These are phyloP conservation scores for Sanghuangporus weigelae DNA, from an alignment of 1,284 basidiomycete species.

Conservation along the genomic window DNA sequence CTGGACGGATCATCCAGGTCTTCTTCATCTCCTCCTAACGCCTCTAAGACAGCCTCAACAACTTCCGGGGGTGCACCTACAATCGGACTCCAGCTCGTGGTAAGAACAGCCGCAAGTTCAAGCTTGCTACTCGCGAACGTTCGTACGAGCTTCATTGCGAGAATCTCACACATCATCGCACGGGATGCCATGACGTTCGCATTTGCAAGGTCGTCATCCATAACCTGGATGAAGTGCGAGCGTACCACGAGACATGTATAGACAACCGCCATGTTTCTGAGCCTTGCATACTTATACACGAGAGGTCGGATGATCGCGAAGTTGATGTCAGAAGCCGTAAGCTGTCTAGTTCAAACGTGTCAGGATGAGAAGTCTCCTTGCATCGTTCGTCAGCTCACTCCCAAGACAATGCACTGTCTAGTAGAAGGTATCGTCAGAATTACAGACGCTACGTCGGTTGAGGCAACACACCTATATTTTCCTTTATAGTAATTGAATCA, in stretches of 20 bases:
- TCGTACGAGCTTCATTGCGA: conserved; percentile 81
- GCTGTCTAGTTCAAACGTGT: conserved; percentile 44
- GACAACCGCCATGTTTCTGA: conserved; percentile 66
- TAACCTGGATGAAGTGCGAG: conserved; percentile 46
- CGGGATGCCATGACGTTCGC: conserved; percentile 64
- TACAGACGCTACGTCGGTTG: background rate
- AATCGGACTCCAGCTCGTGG: conserved; percentile 75
- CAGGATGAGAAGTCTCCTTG: background rate
- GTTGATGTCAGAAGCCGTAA: conserved; percentile 80
- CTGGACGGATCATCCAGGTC: conserved; percentile 59
- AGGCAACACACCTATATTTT: conserved; percentile 42
- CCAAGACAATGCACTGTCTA: conserved; percentile 79
- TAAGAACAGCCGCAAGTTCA: conserved; percentile 69
- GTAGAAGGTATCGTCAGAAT: conserved; percentile 16
- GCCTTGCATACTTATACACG: conserved; percentile 71
- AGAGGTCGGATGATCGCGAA: conserved; percentile 79
- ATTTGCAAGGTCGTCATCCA: conserved; percentile 67
- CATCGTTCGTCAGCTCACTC: conserved; percentile 47
- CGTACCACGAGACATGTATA: conserved; percentile 71
- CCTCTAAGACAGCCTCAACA: conserved; percentile 54
- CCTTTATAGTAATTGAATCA: conserved; percentile 32
- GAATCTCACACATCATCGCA: conserved; percentile 76
- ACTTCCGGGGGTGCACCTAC: conserved; percentile 70
- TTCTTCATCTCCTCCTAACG: conserved; percentile 50
- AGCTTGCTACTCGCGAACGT: conserved; percentile 70